phyloP scores from a whole-genome alignment of 768 basidiomycete species.

The Russula foetens region DNA sequence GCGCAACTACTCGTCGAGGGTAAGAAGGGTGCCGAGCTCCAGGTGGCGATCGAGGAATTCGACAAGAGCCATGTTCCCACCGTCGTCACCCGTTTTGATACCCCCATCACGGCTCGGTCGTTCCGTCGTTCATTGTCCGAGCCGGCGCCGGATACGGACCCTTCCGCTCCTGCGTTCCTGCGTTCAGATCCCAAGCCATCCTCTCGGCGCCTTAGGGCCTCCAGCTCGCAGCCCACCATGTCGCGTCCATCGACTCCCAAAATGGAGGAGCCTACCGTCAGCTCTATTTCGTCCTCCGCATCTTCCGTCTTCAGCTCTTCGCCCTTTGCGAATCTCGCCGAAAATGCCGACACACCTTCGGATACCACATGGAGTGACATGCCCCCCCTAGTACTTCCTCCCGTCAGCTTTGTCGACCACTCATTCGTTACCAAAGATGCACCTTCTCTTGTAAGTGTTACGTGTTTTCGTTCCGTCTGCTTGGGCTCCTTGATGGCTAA shows the following conservation, averaged over 20 bases:
- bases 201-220: constrained; percentile 15
- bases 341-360: not conserved
- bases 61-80: constrained; percentile 45
- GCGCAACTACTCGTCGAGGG: constrained; percentile 46
- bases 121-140: constrained; percentile 61
- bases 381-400: constrained; percentile 19
- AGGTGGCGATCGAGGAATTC: constrained; percentile 31
- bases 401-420: not conserved
- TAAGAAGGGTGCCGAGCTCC: constrained; percentile 32
- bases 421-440: constrained; percentile 5
- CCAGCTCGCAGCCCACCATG: constrained; percentile 19
- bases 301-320: constrained; percentile 3
- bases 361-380: constrained; percentile 13
- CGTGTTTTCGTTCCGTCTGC: not conserved
- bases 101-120: constrained; percentile 61
- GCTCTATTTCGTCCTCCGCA: not conserved
- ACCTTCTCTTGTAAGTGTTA: constrained; percentile 19
- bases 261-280: not conserved
- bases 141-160: constrained; percentile 38
- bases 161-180: constrained; percentile 18
- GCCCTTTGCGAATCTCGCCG: constrained; percentile 1
- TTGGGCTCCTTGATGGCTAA: not conserved
- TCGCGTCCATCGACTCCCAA: constrained; percentile 7
- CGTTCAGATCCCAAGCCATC: constrained; percentile 6
- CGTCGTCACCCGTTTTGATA: constrained; percentile 64